Base-by-base conservation (phyloP, 495 filamentous ascomycete genomes). In the Penicillium herquei region DNA sequence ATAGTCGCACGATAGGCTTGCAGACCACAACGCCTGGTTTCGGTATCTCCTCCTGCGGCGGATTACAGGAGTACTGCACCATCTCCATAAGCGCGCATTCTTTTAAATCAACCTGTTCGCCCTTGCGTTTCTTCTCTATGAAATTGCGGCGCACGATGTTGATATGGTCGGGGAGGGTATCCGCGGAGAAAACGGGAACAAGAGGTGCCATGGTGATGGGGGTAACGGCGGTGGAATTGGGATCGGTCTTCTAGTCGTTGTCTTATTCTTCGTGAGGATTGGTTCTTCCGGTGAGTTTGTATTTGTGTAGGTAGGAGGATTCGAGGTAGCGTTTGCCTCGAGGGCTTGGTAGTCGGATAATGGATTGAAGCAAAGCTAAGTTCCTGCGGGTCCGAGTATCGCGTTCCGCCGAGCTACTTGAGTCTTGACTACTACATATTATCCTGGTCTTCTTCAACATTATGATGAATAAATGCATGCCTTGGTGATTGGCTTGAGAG, bases 11-110 rank as follows among this genome's bases (percentile, higher is more conserved):
- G 12, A 95, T 73, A 10, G 89, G 87, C 73, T 82, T 79, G 67
- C 92, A 96, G 44, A 81, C 73, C 14, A 91, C 81, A 26, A 78
- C 71, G 13, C 84, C 82, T 21, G 83, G 67, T 37, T 77, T 61
- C 17, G 78, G 77, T 39, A 84, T 75, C 2, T 77, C 77, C 52
- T 81, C 74, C 51, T 89, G 75, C 4, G 75, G 74, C 37, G 76
- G 75, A 58, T 85, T 75, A 68, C 92, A 96, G 3, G 84, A 82
- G 71, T 94, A 96, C 72, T 96, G 92, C 56, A 90, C 69, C 78
- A 96, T 78, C 70, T 89, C 85, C 51, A 88, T 68, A 32, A 95
- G 76, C 65, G 87, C 80, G 73, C 91, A 96, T 43, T 83, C 73
- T 47, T 80, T 73, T 13, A 95, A 72, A 46, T 89, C 78, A 58